Evolutionary conservation across 257 asterid species (phyloP).

Genomic region (Haberlea rhodopensis): DNA sequence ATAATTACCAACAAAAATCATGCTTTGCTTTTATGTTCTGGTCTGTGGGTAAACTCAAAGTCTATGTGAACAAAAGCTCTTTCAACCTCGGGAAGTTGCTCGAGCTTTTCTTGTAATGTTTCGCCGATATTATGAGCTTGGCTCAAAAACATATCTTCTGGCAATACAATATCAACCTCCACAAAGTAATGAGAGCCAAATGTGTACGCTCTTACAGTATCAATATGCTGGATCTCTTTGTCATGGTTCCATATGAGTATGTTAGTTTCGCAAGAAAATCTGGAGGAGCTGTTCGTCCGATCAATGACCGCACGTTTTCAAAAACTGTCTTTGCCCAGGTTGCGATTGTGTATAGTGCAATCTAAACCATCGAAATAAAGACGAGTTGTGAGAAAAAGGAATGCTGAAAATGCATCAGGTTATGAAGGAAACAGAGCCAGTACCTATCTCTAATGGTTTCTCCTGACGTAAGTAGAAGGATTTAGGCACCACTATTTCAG

Average conservation of each 20-base stretch:
- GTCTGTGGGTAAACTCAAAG: conserved; percentile 72
- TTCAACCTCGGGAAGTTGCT: conserved; percentile 77
- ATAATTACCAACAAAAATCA: conserved; percentile 12
- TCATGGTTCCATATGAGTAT: conserved; percentile 88
- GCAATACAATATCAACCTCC: conserved; percentile 85
- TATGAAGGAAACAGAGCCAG: neutral
- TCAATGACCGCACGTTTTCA: conserved; percentile 76
- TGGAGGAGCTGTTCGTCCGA: conserved; percentile 95
- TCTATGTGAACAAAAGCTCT: conserved; percentile 91
- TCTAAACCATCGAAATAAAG: conserved; percentile 39
- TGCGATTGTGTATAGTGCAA: conserved; percentile 75
- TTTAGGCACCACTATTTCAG: neutral
- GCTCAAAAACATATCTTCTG: conserved; percentile 64
- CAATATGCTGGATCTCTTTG: conserved; percentile 69
- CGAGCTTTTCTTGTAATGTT: conserved; percentile 74
- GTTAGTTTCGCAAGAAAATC: conserved; percentile 77
- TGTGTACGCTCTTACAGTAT: conserved; percentile 82
- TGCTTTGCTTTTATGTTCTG: conserved; percentile 64
- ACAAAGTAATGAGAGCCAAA: conserved; percentile 89
- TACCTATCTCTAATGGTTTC: neutral
- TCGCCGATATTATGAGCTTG: conserved; percentile 91
- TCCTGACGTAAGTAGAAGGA: no score
- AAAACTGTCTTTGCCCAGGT: conserved; percentile 89
- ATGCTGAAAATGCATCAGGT: neutral
- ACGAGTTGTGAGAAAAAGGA: neutral